Percentiles rank a stretch among this genome's conserved stretches.
These are phyloP conservation scores for Penicillium verhagenii DNA, from an alignment of 495 filamentous ascomycete genomes.

Conservation along the genomic window DNA sequence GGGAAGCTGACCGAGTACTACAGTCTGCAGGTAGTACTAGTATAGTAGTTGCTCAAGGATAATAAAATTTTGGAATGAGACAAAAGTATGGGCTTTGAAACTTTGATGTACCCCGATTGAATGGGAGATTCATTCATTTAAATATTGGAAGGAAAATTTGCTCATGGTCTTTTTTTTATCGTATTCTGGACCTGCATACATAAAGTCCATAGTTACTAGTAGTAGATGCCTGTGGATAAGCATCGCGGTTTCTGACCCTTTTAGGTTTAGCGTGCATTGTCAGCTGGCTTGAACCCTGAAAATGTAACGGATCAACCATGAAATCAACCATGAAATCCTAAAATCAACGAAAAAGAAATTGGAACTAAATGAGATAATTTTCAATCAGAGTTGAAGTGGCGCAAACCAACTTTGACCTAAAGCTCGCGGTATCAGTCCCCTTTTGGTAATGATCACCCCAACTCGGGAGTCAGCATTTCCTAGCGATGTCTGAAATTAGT, in stretches of 20 bases:
- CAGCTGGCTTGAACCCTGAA: not conserved
- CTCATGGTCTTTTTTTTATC: not conserved
- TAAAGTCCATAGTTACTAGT: no score
- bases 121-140: not conserved
- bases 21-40: not conserved
- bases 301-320: not conserved
- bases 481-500: no score
- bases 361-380: not conserved
- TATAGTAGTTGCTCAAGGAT: not conserved
- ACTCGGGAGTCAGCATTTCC: no score
- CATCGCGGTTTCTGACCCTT: conserved; percentile 34
- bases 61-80: not conserved
- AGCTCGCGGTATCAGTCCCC: conserved; percentile 16
- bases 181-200: no score
- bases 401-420: not conserved
- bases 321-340: not conserved
- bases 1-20: not conserved
- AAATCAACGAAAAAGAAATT: not conserved
- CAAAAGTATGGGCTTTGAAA: not conserved
- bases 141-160: not conserved
- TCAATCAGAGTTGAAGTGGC: not conserved
- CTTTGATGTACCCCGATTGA: no score
- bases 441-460: conserved; percentile 11
- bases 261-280: conserved; percentile 28
- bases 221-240: conserved; percentile 14